phyloP scores from a whole-genome alignment of 2,329 filamentous ascomycete species.

The Beauveria brongniartii region DNA sequence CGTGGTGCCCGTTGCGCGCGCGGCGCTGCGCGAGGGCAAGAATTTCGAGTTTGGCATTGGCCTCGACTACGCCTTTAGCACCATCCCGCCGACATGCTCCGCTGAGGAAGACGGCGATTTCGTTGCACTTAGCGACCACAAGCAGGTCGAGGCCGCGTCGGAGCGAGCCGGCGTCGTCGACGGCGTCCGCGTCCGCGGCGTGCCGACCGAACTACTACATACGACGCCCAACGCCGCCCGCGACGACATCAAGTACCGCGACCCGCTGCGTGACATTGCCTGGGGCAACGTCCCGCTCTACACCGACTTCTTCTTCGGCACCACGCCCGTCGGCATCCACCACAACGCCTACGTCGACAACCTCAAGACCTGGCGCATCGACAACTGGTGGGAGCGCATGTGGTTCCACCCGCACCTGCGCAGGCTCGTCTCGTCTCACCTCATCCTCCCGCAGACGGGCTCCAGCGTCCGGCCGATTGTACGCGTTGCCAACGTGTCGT shows the following conservation, averaged over 20 bases:
- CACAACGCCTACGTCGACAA: slow-evolving; percentile 28
- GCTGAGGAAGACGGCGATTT: slow-evolving; percentile 30
- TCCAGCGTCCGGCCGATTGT: slow-evolving; percentile 16
- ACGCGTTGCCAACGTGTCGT: slow-evolving; percentile 6
- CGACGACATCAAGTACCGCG: slow-evolving; percentile 1
- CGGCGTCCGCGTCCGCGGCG: slow-evolving; percentile 19
- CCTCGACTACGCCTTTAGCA: slow-evolving; percentile 30
- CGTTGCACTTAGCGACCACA: slow-evolving; percentile 20
- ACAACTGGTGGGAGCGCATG: slow-evolving; percentile 28
- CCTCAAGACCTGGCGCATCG: slow-evolving; percentile 24
- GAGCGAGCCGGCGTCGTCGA: slow-evolving; percentile 24
- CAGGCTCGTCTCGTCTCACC: slow-evolving; percentile 20
- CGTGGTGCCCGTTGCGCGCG: slow-evolving; percentile 20
- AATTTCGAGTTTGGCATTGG: slow-evolving; percentile 32
- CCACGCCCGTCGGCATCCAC: slow-evolving; percentile 28
- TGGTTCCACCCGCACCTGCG: slow-evolving; percentile 28
- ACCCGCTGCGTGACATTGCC: slow-evolving; percentile 14
- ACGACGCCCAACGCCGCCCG: not conserved
- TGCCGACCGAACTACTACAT: slow-evolving; percentile 21
- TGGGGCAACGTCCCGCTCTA: slow-evolving; percentile 28
- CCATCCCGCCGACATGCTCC: slow-evolving; percentile 28
- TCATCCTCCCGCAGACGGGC: slow-evolving; percentile 14
- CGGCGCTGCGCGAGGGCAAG: slow-evolving; percentile 19
- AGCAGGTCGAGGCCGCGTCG: slow-evolving; percentile 19
- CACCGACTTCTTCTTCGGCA: slow-evolving; percentile 30